Evolutionary conservation across 352 stramenopile genomes (phyloP), one percentile per base, ranked within the genome.

Genomic region (Plasmopara viticola): DNA sequence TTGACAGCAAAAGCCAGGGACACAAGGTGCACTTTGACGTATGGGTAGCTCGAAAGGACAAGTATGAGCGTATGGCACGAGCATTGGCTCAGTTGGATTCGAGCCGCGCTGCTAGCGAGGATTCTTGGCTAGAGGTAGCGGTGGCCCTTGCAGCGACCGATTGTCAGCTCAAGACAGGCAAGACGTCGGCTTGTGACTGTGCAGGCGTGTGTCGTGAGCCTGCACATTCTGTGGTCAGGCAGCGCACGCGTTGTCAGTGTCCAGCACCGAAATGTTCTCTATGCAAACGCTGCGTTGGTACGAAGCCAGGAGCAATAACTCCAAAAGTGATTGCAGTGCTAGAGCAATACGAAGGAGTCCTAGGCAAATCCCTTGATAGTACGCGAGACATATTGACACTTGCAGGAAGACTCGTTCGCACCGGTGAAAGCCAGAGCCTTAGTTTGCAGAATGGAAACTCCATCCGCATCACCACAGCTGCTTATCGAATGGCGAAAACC

Each of bases 1-100:
- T 1, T 17, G 14, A n/a, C 9, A 58, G 20, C 44, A 62, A 51
- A 31, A 38, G 48, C 15, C 55, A 53, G 6, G 61, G 56, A 25
- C 30, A 52, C 44, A 64, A 58, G 41, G 53, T 90, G 43, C 69
- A 90, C 20, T 94, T 95, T 48, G 70, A 90, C 31, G 70, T 87
- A 9, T 95, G 83, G 83, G 81, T 95, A 10, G 72, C 72, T 6
- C 77, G 80, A 28, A 93, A 95, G 51, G 85, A 95, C 65, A 91
- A 90, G 53, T 93, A 90, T 51, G 84, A 94, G 57, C 76, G 79
- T 20, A 86, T 84, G 44, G 70, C 83, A 9, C 52, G 64, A 18
- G 65, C 85, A 35, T 62, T 95, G 10, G 44, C 58, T 15, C 58
- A 87, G 38, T 60, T 95, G 15, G 84, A 88, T 56, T 76, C 68